These are phyloP conservation scores for Pseudofabraea citricarpa DNA, from an alignment of 2,329 filamentous ascomycete species.

Conservation along the genomic window DNA sequence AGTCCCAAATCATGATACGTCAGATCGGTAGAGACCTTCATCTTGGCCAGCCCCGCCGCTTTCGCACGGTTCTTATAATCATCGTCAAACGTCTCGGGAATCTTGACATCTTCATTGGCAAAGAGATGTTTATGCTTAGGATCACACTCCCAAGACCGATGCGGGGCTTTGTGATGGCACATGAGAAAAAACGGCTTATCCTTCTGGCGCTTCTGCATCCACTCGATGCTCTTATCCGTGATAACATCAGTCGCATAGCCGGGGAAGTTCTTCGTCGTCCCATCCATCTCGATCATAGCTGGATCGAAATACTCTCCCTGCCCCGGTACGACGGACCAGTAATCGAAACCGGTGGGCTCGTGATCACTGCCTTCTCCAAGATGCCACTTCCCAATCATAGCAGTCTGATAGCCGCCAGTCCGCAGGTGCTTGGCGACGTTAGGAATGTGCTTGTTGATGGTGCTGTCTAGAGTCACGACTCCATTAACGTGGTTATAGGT, in stretches of 20 bases:
- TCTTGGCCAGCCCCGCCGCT: conserved; percentile 44
- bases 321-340: conserved; percentile 46
- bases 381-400: conserved; percentile 51
- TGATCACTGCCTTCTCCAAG: conserved; percentile 41
- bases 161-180: conserved; percentile 53
- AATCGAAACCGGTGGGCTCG: conserved; percentile 45
- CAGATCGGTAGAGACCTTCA: conserved; percentile 45
- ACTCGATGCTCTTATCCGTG: conserved; percentile 42
- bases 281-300: conserved; percentile 39
- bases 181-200: conserved; percentile 46
- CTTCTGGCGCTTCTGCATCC: conserved; percentile 31
- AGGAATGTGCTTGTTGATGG: conserved; percentile 44
- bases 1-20: conserved; percentile 48
- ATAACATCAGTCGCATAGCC: conserved; percentile 50
- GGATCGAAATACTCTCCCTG: conserved; percentile 50
- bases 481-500: conserved; percentile 49
- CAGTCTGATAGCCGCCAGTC: conserved; percentile 42
- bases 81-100: conserved; percentile 48
- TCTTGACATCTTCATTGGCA: conserved; percentile 35
- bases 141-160: conserved; percentile 47
- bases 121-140: conserved; percentile 44
- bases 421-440: conserved; percentile 47
- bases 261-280: conserved; percentile 24
- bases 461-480: conserved; percentile 42
- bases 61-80: conserved; percentile 49